phyloP scores from a whole-genome alignment of 2,329 filamentous ascomycete genomes.

The Cadophora sp. region DNA sequence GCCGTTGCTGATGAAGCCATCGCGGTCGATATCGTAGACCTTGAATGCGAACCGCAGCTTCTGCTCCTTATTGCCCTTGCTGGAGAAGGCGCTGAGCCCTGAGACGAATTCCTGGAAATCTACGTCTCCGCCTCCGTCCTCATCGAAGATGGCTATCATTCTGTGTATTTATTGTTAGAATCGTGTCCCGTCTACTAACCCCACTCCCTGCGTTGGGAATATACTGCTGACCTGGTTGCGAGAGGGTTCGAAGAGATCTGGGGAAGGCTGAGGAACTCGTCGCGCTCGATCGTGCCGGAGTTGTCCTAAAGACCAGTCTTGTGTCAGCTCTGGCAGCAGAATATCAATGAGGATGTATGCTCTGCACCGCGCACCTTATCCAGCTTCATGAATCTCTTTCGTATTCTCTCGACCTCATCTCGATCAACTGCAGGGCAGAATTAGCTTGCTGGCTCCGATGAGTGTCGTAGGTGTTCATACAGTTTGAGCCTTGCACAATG shows the following conservation, averaged over 20 bases:
- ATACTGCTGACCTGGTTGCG: conserved; percentile 74
- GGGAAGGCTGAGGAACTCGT: conserved; percentile 95
- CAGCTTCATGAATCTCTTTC: conserved; percentile 99
- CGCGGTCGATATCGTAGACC: conserved; percentile 98
- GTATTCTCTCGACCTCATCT: conserved; percentile 93
- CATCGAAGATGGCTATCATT: conserved; percentile 99
- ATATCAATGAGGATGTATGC: background rate
- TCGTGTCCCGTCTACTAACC: conserved; percentile 2
- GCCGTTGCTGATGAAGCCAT: conserved; percentile 98
- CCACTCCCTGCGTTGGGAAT: background rate
- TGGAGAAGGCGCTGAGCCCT: conserved; percentile 92
- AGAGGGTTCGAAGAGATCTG: conserved; percentile 98
- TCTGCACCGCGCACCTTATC: conserved; percentile 75
- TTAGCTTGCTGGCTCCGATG: conserved; percentile 11
- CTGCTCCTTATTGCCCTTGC: conserved; percentile 98
- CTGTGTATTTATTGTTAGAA: conserved; percentile 51
- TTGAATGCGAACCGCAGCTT: conserved; percentile 98
- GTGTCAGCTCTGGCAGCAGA: conserved; percentile 13
- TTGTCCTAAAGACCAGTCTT: conserved; percentile 71
- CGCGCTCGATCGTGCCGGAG: conserved; percentile 96
- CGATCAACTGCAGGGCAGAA: conserved; percentile 75
- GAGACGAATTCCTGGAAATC: conserved; percentile 99
- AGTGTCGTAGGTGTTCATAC: conserved; percentile 55
- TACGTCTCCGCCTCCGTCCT: conserved; percentile 96
- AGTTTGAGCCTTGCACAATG: conserved; percentile 96